These are phyloP conservation scores for Selenicereus undatus DNA, from an alignment of 148 eudicot genomes.

Conservation along the genomic window DNA sequence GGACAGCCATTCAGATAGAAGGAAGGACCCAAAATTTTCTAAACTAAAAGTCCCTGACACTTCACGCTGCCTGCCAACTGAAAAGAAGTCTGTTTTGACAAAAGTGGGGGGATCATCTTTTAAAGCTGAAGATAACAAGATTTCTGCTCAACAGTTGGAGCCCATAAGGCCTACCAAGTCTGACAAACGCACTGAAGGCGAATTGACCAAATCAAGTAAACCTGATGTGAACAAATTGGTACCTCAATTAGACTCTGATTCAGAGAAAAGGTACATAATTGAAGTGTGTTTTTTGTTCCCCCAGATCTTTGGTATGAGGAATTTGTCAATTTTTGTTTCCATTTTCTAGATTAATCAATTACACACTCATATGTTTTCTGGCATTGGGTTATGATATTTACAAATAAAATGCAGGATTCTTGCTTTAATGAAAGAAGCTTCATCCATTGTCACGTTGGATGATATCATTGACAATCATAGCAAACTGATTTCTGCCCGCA, in stretches of 20 bases:
- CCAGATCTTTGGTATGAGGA: neutral
- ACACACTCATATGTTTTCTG: neutral
- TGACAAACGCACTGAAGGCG: constrained; percentile 22
- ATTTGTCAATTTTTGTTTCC: neutral
- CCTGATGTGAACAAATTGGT: constrained; percentile 19
- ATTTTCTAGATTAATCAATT: neutral
- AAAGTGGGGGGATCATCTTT: constrained; percentile 25
- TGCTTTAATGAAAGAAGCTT: constrained; percentile 51
- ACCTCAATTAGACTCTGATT: constrained; percentile 44
- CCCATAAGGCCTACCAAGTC: constrained; percentile 17
- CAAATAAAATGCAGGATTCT: constrained; percentile 49
- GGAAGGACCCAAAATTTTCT: constrained; percentile 22
- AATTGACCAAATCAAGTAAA: constrained; percentile 22
- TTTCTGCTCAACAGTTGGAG: constrained; percentile 30
- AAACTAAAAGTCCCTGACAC: constrained; percentile 32
- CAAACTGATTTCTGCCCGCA: constrained; percentile 38
- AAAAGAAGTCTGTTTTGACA: constrained; percentile 25
- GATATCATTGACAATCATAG: constrained; percentile 44
- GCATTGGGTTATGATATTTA: neutral
- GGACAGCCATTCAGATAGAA: constrained; percentile 32
- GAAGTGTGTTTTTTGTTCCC: neutral
- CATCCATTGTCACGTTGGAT: constrained; percentile 55
- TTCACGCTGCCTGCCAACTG: constrained; percentile 22
- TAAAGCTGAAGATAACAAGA: constrained; percentile 18
- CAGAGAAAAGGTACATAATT: constrained; percentile 50